A percentile compares a stretch with the other conserved stretches of the same genome.
Conservation (phyloP, 179 eudicot species). For the Patellifolia procumbens region DNA sequence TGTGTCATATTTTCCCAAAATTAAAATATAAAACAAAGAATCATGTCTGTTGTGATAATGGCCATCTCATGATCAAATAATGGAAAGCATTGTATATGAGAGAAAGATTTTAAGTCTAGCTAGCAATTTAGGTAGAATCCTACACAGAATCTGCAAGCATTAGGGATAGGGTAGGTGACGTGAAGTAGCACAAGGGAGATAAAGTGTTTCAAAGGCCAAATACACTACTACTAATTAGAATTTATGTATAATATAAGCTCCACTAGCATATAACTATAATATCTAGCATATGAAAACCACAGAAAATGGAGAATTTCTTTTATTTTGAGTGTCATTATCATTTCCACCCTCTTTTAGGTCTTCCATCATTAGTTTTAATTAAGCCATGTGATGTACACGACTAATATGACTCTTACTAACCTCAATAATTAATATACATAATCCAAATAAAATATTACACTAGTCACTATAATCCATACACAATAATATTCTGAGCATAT, state of each 20-base stretch:
- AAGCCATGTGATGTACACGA: too few species aligned
- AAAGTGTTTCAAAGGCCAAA: background rate
- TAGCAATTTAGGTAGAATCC: too few species aligned
- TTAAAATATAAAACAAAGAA: too few species aligned
- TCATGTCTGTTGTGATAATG: too few species aligned
- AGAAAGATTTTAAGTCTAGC: too few species aligned
- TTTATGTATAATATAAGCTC: background rate
- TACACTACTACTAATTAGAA: conserved; percentile 8
- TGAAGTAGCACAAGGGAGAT: conserved; percentile 5
- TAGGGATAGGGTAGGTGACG: background rate
- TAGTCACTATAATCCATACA: too few species aligned
- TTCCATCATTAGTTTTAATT: conserved; percentile 5
- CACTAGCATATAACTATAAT: conserved; percentile 20
- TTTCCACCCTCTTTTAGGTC: background rate
- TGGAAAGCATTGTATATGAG: too few species aligned
- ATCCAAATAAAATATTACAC: too few species aligned
- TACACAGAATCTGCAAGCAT: background rate
- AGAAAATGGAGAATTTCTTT: background rate
- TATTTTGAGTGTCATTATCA: conserved; percentile 8
- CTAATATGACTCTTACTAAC: too few species aligned
- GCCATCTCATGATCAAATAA: background rate
- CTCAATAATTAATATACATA: too few species aligned
- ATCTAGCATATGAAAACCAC: conserved; percentile 15
- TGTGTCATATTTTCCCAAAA: too few species aligned
- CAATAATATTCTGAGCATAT: too few species aligned